These are phyloP conservation scores for Persicaria tinctoria DNA, from an alignment of 148 eudicot genomes.

Conservation along the genomic window DNA sequence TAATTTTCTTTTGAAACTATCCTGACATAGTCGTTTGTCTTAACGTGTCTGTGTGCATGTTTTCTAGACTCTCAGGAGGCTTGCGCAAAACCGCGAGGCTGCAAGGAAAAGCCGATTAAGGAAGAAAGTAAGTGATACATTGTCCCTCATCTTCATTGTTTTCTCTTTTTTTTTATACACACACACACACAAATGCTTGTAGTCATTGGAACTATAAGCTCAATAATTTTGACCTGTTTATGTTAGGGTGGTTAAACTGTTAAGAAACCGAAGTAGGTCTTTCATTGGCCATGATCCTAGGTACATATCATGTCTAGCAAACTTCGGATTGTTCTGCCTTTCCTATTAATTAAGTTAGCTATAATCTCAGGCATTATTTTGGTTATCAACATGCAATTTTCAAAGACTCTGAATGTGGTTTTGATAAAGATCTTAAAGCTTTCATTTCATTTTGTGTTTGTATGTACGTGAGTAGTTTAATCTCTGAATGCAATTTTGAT, in stretches of 20 bases:
- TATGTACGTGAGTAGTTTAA: neutral
- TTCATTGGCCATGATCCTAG: neutral
- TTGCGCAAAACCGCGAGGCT: constrained; percentile 61
- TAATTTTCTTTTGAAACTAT: constrained; percentile 3
- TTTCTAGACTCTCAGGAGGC: constrained; percentile 45
- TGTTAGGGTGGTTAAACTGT: neutral
- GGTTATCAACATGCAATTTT: neutral
- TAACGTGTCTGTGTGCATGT: neutral
- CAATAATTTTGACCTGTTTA: neutral
- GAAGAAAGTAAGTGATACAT: constrained; percentile 34
- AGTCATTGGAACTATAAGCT: neutral
- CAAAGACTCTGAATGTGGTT: neutral
- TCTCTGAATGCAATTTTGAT: neutral
- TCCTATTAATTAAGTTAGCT: too few species aligned
- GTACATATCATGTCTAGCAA: neutral
- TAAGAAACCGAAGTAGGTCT: neutral
- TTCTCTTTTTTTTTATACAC: neutral
- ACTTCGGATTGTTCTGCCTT: neutral
- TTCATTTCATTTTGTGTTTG: neutral
- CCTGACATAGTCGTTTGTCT: neutral
- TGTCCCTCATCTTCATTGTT: neutral
- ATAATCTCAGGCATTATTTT: too few species aligned
- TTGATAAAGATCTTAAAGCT: neutral
- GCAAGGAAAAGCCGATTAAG: constrained; percentile 53
- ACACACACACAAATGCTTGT: neutral